Conservation (phyloP, 164 flowering plant genomes). For the Euptelea pleiosperma region DNA sequence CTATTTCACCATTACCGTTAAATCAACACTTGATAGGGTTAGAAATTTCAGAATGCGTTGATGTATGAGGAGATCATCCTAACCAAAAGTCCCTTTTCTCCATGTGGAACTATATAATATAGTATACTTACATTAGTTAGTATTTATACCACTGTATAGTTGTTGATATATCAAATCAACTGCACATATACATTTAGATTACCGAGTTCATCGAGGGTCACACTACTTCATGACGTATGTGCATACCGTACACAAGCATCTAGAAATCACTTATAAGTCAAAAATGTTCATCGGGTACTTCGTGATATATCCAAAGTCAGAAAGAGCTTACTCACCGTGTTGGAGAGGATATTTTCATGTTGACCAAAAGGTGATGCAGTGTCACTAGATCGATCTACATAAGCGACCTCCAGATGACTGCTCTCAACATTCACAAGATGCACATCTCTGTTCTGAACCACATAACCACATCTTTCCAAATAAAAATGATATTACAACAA, state of each 20-base stretch:
- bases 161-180: neutral
- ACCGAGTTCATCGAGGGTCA: neutral
- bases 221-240: no score
- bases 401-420: conserved; percentile 12
- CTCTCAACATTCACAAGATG: conserved; percentile 11
- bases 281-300: no score
- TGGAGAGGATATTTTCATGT: conserved; percentile 14
- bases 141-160: no score
- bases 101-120: no score
- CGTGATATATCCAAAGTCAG: neutral
- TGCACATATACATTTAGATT: neutral
- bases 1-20: no score
- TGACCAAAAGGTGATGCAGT: conserved; percentile 11
- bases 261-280: no score
- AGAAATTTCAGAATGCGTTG: no score
- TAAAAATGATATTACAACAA: neutral
- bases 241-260: no score
- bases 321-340: conserved; percentile 15
- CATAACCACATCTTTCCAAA: conserved; percentile 1
- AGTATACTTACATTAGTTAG: neutral
- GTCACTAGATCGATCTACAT: conserved; percentile 13
- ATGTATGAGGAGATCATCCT: no score
- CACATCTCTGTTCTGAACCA: conserved; percentile 22
- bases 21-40: no score
- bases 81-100: no score